Evolutionary conservation across 345 rosid genomes (phyloP), one percentile per base, ranked within the genome.

Genomic region (Rhodamnia argentea): DNA sequence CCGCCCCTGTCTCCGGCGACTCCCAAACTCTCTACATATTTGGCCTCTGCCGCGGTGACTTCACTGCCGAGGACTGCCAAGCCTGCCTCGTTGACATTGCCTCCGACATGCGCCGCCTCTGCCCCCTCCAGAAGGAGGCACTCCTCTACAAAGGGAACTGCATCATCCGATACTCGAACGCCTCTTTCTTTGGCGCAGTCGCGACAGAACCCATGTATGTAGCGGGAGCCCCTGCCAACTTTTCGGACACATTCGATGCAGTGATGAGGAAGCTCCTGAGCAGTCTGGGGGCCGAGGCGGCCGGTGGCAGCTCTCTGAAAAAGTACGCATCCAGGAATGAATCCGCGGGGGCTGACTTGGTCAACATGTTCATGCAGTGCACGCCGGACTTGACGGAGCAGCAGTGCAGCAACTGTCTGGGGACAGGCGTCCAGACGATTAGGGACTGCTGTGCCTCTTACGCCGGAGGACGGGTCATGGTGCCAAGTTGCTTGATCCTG

Each of bases 201-300:
- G 56, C 32, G 32, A n/a, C 29, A n/a, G 4, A 26, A n/a, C 55
- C 56, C 6, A 9, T 0, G 27, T 2, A 50, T 22, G 7, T 4
- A 5, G 44, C 44, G 5, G 44, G 44, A 42, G 44, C 44, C 44
- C 44, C 44, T 42, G 44, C 11, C 54, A 0, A 0, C 13, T 40
- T 52, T 4, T 85, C 76, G 6, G 29, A 23, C 76, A 16, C 13
- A 9, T 29, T 15, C 12, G 8, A 2, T 0, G 12, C 1, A 1
- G 44, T 23, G 44, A 0, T 64, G 44, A 64, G 13, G 76, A 64
- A 64, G 23, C 76, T 64, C 76, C 23, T 32, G 44, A 64, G 32
- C 0, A 5, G 76, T 53, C 42, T 64, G 0, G 8, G 0, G 44
- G 0, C 76, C 24, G 0, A 32, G 23, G 76, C 24, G 0, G 44